These are phyloP conservation scores for Salix suchowensis DNA, from an alignment of 345 rosid species.

Conservation along the genomic window DNA sequence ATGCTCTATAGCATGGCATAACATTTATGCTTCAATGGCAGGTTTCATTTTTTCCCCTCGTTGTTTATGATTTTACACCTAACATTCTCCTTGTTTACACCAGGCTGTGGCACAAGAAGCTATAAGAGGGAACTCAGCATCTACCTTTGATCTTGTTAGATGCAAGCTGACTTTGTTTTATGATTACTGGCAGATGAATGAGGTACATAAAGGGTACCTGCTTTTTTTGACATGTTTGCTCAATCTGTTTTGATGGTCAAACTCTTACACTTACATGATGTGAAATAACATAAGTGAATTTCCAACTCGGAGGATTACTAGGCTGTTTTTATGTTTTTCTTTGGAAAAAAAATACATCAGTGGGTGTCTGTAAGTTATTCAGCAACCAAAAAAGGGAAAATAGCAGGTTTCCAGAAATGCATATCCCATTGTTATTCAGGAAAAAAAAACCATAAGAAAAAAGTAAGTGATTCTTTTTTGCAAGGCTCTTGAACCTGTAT, in stretches of 20 bases:
- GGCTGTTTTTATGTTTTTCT: neutral
- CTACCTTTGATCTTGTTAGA: conserved; percentile 56
- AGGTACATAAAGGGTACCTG: conserved; percentile 39
- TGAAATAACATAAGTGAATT: neutral
- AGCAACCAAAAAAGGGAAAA: neutral
- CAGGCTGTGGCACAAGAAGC: conserved; percentile 59
- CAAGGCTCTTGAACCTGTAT: neutral
- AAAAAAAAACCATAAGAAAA: too few species aligned
- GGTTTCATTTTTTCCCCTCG: conserved; percentile 9
- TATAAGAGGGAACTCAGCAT: conserved; percentile 24
- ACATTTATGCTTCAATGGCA: neutral
- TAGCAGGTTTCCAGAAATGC: neutral
- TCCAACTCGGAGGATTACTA: neutral
- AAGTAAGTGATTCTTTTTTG: neutral
- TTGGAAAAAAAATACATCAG: neutral
- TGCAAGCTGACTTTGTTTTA: conserved; percentile 78
- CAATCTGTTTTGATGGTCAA: neutral
- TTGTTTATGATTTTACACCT: conserved; percentile 7
- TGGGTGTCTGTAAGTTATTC: too few species aligned
- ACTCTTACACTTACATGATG: neutral
- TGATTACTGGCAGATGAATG: conserved; percentile 87
- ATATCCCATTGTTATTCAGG: too few species aligned
- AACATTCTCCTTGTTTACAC: conserved; percentile 2
- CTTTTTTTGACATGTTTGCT: neutral
- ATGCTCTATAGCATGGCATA: too few species aligned